Conservation (phyloP, 2,329 filamentous ascomycete genomes). For the Epichloe gansuensis region DNA sequence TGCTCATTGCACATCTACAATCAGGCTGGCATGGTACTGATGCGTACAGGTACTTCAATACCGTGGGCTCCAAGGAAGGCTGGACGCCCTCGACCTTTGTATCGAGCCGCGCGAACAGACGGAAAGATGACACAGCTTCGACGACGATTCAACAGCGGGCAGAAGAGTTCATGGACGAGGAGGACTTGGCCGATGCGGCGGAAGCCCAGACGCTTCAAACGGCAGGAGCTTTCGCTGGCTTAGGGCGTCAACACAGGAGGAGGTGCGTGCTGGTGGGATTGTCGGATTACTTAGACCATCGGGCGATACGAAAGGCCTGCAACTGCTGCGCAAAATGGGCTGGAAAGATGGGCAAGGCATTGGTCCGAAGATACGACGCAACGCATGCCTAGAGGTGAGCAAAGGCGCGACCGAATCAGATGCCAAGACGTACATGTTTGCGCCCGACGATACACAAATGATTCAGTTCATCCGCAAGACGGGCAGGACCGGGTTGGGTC, state of each 20-base stretch:
- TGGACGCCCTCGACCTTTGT: conserved; percentile 90
- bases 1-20: background rate
- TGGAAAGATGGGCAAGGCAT: conserved; percentile 93
- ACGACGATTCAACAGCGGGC: conserved; percentile 45
- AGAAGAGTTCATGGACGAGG: conserved; percentile 97
- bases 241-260: conserved; percentile 52
- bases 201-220: conserved; percentile 68
- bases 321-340: conserved; percentile 81
- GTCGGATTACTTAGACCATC: conserved; percentile 60
- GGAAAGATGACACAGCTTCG: conserved; percentile 45
- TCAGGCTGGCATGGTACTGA: background rate
- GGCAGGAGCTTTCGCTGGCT: conserved; percentile 57
- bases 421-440: conserved; percentile 58
- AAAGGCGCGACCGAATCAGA: conserved; percentile 24
- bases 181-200: conserved; percentile 78
- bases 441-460: conserved; percentile 66
- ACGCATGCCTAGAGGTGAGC: conserved; percentile 50
- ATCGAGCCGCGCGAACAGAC: conserved; percentile 72
- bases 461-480: conserved; percentile 53
- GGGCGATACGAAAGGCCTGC: conserved; percentile 78
- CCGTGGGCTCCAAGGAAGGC: conserved; percentile 94
- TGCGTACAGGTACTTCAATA: conserved; percentile 77
- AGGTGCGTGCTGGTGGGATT: conserved; percentile 37
- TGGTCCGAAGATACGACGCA: conserved; percentile 70
- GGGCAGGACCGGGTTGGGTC: conserved; percentile 60